Evolutionary conservation across 139 green algal genomes (phyloP).

Genomic region (Monoraphidium neglectum): DNA sequence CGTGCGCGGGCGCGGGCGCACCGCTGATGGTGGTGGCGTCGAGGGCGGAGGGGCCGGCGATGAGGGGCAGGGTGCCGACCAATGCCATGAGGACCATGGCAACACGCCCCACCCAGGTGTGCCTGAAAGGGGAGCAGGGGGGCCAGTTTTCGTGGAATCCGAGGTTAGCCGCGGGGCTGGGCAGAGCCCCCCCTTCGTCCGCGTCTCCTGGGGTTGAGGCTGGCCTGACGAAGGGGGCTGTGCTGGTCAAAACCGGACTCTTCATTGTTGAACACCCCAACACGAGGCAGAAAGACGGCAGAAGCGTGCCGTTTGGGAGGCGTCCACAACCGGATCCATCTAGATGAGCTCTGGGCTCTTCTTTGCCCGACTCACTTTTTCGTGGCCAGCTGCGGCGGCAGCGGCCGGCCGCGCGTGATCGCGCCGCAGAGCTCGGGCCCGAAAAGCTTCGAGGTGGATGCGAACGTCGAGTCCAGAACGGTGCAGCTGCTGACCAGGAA

Average conservation of each 20-base stretch:
- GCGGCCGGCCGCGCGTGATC: conserved; percentile 2
- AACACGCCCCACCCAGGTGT: conserved; percentile 23
- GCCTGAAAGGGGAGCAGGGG: conserved; percentile 1
- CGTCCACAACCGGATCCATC: too few relatives aligned
- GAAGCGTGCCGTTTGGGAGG: too few relatives aligned
- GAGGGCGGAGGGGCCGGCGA: conserved; percentile 20
- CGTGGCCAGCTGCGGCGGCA: conserved; percentile 17
- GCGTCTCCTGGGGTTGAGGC: neutral
- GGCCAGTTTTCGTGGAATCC: too few relatives aligned
- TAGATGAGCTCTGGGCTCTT: too few relatives aligned
- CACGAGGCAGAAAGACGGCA: too few relatives aligned
- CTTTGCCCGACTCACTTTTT: conserved; percentile 2
- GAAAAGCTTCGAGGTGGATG: conserved; percentile 25
- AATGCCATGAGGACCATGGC: conserved; percentile 31
- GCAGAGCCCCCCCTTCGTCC: neutral
- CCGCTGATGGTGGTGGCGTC: conserved; percentile 26
- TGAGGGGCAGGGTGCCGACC: conserved; percentile 25
- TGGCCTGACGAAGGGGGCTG: neutral
- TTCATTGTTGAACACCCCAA: too few relatives aligned
- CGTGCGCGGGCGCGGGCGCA: neutral
- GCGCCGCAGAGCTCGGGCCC: conserved; percentile 21
- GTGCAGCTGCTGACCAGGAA: conserved; percentile 24
- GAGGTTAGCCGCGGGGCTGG: neutral
- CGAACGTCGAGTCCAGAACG: conserved; percentile 32
- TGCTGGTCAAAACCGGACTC: neutral